Evolutionary conservation across 257 asterid species (phyloP).

Genomic region (Leonotis leonurus): DNA sequence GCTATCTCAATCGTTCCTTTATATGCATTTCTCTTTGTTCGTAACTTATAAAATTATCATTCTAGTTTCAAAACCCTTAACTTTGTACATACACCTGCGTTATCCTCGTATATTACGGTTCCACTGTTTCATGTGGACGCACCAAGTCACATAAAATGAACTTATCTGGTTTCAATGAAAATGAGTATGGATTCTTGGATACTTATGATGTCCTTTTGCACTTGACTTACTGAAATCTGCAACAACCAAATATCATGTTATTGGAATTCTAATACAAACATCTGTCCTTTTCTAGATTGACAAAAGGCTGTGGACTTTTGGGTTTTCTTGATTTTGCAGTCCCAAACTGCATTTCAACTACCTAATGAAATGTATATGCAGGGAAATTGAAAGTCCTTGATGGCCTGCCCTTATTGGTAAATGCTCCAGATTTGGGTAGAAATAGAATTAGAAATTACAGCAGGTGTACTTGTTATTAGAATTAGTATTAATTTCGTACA

Average conservation of each 20-base stretch:
- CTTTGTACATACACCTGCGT: too few relatives aligned
- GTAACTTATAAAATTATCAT: too few relatives aligned
- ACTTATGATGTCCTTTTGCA: neutral
- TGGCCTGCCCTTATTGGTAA: neutral
- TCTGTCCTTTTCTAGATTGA: slow-evolving; percentile 1
- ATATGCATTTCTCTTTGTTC: too few relatives aligned
- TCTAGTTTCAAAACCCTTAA: too few relatives aligned
- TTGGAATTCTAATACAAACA: neutral
- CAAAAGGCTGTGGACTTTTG: neutral
- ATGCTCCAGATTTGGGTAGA: too few relatives aligned
- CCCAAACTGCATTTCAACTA: neutral
- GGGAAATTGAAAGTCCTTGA: neutral
- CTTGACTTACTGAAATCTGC: neutral
- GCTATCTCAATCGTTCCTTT: too few relatives aligned
- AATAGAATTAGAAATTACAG: too few relatives aligned
- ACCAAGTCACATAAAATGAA: neutral
- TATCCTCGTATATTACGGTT: neutral
- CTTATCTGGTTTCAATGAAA: neutral
- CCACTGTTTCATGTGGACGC: neutral
- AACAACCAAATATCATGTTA: neutral
- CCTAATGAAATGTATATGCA: slow-evolving; percentile 12
- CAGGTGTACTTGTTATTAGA: too few relatives aligned
- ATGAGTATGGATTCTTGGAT: neutral
- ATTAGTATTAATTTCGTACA: too few relatives aligned
- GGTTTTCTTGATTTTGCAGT: neutral